These are phyloP conservation scores for Colletotrichum chrysophilum DNA, from an alignment of 2,329 filamentous ascomycete genomes.

Conservation along the genomic window DNA sequence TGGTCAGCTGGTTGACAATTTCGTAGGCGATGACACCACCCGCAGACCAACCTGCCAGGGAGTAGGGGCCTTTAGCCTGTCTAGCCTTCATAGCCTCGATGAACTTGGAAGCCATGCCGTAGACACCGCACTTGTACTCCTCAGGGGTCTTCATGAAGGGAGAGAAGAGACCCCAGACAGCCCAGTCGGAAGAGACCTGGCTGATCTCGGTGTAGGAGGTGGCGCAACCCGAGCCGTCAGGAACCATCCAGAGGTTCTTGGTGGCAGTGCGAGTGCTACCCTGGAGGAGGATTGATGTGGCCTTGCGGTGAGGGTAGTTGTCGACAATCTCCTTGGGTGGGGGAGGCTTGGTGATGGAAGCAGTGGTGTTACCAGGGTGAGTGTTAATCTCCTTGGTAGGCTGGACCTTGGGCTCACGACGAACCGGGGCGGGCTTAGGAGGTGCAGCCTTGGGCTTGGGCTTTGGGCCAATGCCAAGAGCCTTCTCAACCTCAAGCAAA, in stretches of 20 bases:
- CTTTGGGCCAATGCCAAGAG: slow-evolving; percentile 58
- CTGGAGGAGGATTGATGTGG: slow-evolving; percentile 50
- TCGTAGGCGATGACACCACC: slow-evolving; percentile 77
- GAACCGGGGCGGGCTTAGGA: slow-evolving; percentile 27
- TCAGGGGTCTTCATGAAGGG: slow-evolving; percentile 68
- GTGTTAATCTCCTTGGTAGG: slow-evolving; percentile 31
- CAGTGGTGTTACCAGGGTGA: slow-evolving; percentile 43
- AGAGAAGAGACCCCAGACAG: slow-evolving; percentile 62
- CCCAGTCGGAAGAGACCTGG: slow-evolving; percentile 52
- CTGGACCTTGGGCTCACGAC: slow-evolving; percentile 17
- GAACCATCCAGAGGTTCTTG: slow-evolving; percentile 58
- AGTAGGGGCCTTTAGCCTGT: slow-evolving; percentile 72
- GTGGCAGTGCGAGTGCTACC: slow-evolving; percentile 50
- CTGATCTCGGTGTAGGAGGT: slow-evolving; percentile 71
- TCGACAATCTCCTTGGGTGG: slow-evolving; percentile 43
- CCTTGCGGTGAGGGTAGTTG: slow-evolving; percentile 56
- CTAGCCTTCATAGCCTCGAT: slow-evolving; percentile 67
- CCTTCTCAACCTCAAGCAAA: slow-evolving; percentile 69
- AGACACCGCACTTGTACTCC: slow-evolving; percentile 60
- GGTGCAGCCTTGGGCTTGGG: slow-evolving; percentile 37
- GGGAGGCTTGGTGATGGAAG: slow-evolving; percentile 51
- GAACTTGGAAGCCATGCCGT: slow-evolving; percentile 58
- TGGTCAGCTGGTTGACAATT: slow-evolving; percentile 64
- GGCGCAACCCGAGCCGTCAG: slow-evolving; percentile 63
- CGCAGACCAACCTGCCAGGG: slow-evolving; percentile 76